Evolutionary conservation across 345 rosid genomes (phyloP), one percentile per base, ranked within the genome.

Genomic region (Syzygium aqueum): DNA sequence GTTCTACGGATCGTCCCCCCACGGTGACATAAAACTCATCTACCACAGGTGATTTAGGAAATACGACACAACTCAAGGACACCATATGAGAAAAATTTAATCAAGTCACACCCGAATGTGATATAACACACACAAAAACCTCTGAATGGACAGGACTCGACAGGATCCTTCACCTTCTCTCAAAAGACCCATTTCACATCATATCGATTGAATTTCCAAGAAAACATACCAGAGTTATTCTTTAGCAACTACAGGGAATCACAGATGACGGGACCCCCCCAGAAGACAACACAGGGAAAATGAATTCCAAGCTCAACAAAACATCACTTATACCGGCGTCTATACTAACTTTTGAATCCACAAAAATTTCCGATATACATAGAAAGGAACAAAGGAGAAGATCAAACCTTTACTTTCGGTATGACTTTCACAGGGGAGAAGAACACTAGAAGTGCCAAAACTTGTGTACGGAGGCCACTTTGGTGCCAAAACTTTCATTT

Each of bases 341-440:
- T n/a, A n/a, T n/a, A n/a, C n/a, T n/a, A n/a, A n/a, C n/a, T n/a
- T n/a, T n/a, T n/a, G n/a, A n/a, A n/a, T n/a, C n/a, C n/a, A n/a
- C n/a, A n/a, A n/a, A n/a, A n/a, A n/a, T n/a, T n/a, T n/a, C n/a
- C n/a, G n/a, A n/a, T n/a, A n/a, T n/a, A n/a, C n/a, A n/a, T n/a
- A n/a, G n/a, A n/a, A n/a, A n/a, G n/a, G n/a, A n/a, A 67, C 53
- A 6, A 54, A 90, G 40, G 21, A 57, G 13, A 37, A 63, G 25
- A 51, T 77, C 87, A 37, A 65, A 93, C 99, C 98, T 97, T 97
- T 1, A 94, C 87, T 89, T 97, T 97, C 37, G 99, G 99, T 28
- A 97, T 94, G 88, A 97, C 98, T 88, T 97, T 97, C 63, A 97
- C 99, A 63, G 99, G n/a, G n/a, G n/a, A n/a, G n/a, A n/a, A n/a